phyloP scores from a whole-genome alignment of 2,329 filamentous ascomycete genomes.

The Cercospora janseana region DNA sequence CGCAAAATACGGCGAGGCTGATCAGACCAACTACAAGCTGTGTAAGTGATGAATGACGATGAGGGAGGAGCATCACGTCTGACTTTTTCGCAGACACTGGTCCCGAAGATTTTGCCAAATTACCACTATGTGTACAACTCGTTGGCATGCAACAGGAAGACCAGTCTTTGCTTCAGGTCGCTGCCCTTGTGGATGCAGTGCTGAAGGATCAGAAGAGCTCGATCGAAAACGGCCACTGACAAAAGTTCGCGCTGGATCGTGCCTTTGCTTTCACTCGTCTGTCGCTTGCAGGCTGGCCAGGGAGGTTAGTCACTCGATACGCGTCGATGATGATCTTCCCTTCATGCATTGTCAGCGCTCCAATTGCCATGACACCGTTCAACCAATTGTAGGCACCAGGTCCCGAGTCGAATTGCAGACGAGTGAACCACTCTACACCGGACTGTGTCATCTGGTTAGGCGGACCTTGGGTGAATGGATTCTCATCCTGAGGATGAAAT shows the following conservation, averaged over 20 bases:
- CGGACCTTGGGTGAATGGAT: conserved; percentile 6
- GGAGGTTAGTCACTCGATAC: conserved; percentile 29
- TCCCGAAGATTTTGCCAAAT: conserved; percentile 31
- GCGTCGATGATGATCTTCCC: conserved; percentile 30
- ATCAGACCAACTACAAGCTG: conserved; percentile 27
- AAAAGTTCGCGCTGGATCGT: neutral
- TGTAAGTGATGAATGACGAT: conserved; percentile 20
- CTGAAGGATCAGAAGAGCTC: conserved; percentile 16
- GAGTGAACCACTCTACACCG: conserved; percentile 29
- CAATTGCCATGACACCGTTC: conserved; percentile 28
- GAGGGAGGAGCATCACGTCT: neutral
- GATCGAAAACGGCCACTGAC: neutral
- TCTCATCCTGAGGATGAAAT: conserved; percentile 10
- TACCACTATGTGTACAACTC: conserved; percentile 35
- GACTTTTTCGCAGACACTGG: conserved; percentile 33
- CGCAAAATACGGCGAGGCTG: conserved; percentile 13
- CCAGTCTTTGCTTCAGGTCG: conserved; percentile 32
- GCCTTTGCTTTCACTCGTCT: neutral
- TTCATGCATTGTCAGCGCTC: conserved; percentile 27
- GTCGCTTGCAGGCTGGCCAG: conserved; percentile 12
- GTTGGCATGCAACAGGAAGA: conserved; percentile 37
- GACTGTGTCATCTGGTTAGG: conserved; percentile 22
- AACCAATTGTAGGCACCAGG: conserved; percentile 29
- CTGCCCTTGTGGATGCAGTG: conserved; percentile 32
- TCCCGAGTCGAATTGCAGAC: conserved; percentile 27